Evolutionary conservation across 2,329 filamentous ascomycete genomes (phyloP).

Genomic region (Colletotrichum sansevieriae): DNA sequence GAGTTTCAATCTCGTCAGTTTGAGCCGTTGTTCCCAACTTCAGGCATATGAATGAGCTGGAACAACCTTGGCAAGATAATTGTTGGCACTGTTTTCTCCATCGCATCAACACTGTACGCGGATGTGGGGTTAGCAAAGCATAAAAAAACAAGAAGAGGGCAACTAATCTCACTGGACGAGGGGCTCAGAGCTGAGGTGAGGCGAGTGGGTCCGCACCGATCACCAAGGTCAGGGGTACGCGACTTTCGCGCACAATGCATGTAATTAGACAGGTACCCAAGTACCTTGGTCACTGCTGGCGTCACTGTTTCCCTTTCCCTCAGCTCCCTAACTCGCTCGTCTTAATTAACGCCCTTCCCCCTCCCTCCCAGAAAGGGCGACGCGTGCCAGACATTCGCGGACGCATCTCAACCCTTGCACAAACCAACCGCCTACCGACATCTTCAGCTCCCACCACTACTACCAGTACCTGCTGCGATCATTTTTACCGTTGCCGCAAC

Average conservation of each 20-base stretch:
- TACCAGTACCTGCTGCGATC: background rate
- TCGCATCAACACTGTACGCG: no score
- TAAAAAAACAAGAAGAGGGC: no score
- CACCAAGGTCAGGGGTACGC: background rate
- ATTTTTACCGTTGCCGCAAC: background rate
- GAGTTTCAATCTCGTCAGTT: no score
- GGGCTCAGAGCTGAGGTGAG: background rate
- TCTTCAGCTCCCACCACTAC: slow-evolving; percentile 29
- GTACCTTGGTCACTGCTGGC: background rate
- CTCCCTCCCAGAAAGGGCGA: slow-evolving; percentile 34
- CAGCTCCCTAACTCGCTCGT: slow-evolving; percentile 2
- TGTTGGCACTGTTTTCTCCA: no score
- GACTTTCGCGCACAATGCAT: slow-evolving; percentile 24
- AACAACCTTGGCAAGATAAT: no score
- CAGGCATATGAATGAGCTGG: no score
- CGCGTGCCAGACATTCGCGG: slow-evolving; percentile 40
- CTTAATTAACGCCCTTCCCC: slow-evolving; percentile 37
- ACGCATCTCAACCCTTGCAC: slow-evolving; percentile 37
- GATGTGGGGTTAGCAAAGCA: no score
- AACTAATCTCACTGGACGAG: no score
- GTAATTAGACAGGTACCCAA: slow-evolving; percentile 15
- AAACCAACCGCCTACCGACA: slow-evolving; percentile 19
- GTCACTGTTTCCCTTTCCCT: background rate
- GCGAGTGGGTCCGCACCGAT: background rate
- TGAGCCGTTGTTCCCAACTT: no score